Evolutionary conservation across 1,139 yeast genomes (phyloP), one percentile per base, ranked within the genome.

Genomic region (Candida albicans): DNA sequence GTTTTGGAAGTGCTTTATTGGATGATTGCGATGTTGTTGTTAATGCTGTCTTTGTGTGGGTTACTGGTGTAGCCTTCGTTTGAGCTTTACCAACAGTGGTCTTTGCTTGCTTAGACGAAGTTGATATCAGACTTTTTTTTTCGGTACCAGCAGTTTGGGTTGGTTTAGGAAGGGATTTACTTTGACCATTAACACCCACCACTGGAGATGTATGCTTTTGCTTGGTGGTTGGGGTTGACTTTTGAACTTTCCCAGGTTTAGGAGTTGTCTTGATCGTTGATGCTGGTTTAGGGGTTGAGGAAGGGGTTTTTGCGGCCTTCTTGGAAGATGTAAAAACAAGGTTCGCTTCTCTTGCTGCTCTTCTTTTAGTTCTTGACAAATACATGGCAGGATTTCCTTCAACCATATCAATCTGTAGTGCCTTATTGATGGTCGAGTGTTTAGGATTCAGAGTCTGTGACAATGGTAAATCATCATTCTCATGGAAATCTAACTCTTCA

Each of bases 1-100:
- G 36, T 4, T 24, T 33, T 33, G 28, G 9, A 15, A 14, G 3
- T n/a, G 36, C 12, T 11, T 22, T 13, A 10, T 14, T n/a, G 2
- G 29, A 1, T 26, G 29, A 22, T 12, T 27, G 9, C 8, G 37
- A 9, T 26, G 10, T 12, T 11, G 30, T n/a, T 11, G 37, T 3
- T 8, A 18, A 6, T 12, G 28, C 6, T 5, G 39, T 54, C 42
- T 26, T 42, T 52, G 25, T 9, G 7, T 8, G 5, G 98, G 86
- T 99, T 38, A 43, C 24, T n/a, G 33, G 33, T n/a, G 14, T 8
- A 24, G 33, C 29, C 18, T 8, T 30, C n/a, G 29, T 6, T 8
- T 7, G 10, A n/a, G 29, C 18, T 33, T 18, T 33, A n/a, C n/a
- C 29, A n/a, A 4, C n/a, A 8, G 29, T 7, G 3, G 8, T 10